phyloP scores from a whole-genome alignment of 495 filamentous ascomycete genomes.

The Penicillium ucsense region DNA sequence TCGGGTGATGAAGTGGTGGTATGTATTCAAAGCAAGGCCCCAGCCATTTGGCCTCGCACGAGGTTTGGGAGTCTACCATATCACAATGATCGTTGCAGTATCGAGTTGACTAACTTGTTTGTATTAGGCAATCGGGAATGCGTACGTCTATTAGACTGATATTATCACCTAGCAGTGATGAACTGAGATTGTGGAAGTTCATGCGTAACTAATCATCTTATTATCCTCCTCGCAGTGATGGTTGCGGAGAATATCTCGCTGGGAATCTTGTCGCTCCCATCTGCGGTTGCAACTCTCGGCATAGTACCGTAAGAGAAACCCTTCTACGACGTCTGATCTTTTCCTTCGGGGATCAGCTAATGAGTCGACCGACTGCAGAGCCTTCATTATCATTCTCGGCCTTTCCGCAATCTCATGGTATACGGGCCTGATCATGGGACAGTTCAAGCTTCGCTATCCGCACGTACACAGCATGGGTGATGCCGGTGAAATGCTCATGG shows the following conservation, averaged over 20 bases:
- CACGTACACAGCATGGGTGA: conserved; percentile 46
- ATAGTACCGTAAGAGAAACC: conserved; percentile 42
- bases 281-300: conserved; percentile 52
- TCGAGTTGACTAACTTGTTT: conserved; percentile 1
- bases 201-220: background rate
- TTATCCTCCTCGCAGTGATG: conserved; percentile 26
- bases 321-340: conserved; percentile 4
- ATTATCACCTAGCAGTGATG: too few species aligned
- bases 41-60: too few species aligned
- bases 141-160: background rate
- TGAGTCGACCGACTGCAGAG: background rate
- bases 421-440: conserved; percentile 16
- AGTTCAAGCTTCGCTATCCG: conserved; percentile 17
- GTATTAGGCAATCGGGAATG: conserved; percentile 18
- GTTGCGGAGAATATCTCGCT: conserved; percentile 57
- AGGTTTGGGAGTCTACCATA: too few species aligned
- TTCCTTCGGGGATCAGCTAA: too few species aligned
- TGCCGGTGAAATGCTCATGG: conserved; percentile 56
- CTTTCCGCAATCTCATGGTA: conserved; percentile 45
- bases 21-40: conserved; percentile 1
- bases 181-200: background rate
- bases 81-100: background rate
- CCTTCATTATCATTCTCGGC: conserved; percentile 40
- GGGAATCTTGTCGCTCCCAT: conserved; percentile 49
- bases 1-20: conserved; percentile 32